A percentile compares a stretch with the other conserved stretches of the same genome.
Conservation (phyloP, 1,139 yeast species). For the Geotrichum aggregatum region DNA sequence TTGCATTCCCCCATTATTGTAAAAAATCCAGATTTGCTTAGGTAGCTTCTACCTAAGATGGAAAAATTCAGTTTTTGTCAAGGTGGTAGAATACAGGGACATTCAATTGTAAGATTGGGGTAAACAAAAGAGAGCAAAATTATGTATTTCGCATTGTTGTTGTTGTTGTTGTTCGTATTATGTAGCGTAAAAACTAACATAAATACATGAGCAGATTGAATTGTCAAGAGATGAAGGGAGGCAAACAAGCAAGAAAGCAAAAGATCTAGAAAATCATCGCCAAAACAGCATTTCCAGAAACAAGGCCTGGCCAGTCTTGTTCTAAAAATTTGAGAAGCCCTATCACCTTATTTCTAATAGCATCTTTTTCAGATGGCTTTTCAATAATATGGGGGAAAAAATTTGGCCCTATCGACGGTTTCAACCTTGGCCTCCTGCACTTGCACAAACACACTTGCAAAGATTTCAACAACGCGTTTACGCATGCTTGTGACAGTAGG, state of each 20-base stretch:
- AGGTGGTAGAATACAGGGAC: no score
- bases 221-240: neutral
- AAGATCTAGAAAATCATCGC: slow-evolving; percentile 21
- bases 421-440: slow-evolving; percentile 60
- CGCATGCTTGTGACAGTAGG: slow-evolving; percentile 55
- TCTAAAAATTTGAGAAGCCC: slow-evolving; percentile 73
- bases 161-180: no score
- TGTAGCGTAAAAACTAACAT: no score
- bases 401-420: slow-evolving; percentile 49
- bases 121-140: no score
- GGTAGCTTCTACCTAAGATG: no score
- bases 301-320: slow-evolving; percentile 52
- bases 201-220: no score
- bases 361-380: slow-evolving; percentile 72
- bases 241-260: neutral
- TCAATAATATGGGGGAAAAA: slow-evolving; percentile 56
- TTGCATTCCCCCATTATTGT: no score
- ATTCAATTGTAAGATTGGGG: no score
- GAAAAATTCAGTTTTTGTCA: no score
- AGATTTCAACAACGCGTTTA: slow-evolving; percentile 60
- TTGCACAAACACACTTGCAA: slow-evolving; percentile 66
- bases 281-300: slow-evolving; percentile 26
- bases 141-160: no score
- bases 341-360: slow-evolving; percentile 58
- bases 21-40: no score